Evolutionary conservation across 192 early-diverging fungal species (phyloP), one percentile per base, ranked within the genome.

Genomic region (Linnemannia hyalina): DNA sequence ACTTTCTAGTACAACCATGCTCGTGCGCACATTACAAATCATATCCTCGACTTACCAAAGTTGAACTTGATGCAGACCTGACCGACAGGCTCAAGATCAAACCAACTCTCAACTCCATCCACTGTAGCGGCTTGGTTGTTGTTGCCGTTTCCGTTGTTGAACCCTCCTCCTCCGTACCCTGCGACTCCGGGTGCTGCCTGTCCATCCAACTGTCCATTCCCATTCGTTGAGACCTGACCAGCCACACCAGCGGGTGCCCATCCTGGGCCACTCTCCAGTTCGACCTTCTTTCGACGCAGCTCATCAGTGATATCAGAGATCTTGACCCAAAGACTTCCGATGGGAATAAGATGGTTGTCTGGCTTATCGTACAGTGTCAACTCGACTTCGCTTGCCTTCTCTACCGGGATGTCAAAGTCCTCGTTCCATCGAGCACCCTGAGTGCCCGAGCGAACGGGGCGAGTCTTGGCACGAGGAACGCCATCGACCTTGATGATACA

Each of bases 21-120:
- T 57, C 5, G 6, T 75, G 5, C 15, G 2, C 41, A 73, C 1
- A 15, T 29, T 49, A 29, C 44, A 52, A 26, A 40, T 13, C 20
- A 4, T 32, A 1, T 5, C 49, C 5, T 5, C 49, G 42, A 40
- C 55, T 85, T 93, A 94, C 94, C 89, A 88, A 98, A 97, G 90
- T 98, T 96, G 75, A 97, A 88, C 90, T 95, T 95, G 70, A 97
- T 83, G 68, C 92, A 91, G 68, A 99, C 89, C 88, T 98, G 96
- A 52, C 98, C 98, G 72, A 93, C 93, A 49, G 98, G 97, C 85
- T 99, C 98, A 75, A 99, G 91, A 70, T 99, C 97, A 87, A 97
- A 92, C 95, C 95, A 96, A n/a, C 90, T 91, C 78, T 96, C 94
- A 57, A 94, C 91, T 41, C 95, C 94, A 44, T 96, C 93, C 1